Conservation (phyloP, 148 eudicot genomes). For the Polygonum maritimum region DNA sequence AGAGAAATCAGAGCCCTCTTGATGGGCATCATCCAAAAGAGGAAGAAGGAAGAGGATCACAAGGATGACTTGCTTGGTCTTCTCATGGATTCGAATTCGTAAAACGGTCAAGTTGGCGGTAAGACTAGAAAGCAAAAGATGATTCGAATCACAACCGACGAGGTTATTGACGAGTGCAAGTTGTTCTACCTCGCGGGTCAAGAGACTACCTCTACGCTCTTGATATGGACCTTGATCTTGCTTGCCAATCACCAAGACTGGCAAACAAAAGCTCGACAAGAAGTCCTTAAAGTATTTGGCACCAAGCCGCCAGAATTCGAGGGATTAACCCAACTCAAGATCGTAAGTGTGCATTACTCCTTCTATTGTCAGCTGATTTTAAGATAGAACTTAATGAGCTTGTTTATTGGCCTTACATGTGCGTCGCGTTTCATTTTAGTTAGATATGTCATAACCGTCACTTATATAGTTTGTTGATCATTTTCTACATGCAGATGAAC, state of each 20-base stretch:
- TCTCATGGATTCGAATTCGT: conserved; percentile 17
- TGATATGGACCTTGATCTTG: conserved; percentile 21
- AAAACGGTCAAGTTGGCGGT: not conserved
- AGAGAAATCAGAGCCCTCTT: conserved; percentile 5
- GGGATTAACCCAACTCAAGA: conserved; percentile 24
- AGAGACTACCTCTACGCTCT: conserved; percentile 16
- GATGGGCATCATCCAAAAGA: conserved; percentile 19
- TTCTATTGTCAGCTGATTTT: not conserved
- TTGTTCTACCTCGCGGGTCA: conserved; percentile 20
- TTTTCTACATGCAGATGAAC: conserved; percentile 25
- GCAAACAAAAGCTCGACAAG: conserved; percentile 24
- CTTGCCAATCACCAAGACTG: conserved; percentile 19
- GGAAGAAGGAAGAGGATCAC: conserved; percentile 11
- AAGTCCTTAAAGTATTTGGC: conserved; percentile 25
- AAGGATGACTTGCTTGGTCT: conserved; percentile 27
- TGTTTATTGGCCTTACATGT: no score
- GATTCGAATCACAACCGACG: conserved; percentile 9
- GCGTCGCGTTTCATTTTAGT: no score
- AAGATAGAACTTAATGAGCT: no score
- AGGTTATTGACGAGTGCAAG: conserved; percentile 20
- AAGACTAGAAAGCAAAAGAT: not conserved
- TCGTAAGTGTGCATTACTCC: conserved; percentile 15
- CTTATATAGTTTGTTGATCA: not conserved
- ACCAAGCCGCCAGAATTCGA: conserved; percentile 23
- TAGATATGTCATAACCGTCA: no score